Conservation (phyloP, 2,329 filamentous ascomycete species). For the Penicillium polonicum region DNA sequence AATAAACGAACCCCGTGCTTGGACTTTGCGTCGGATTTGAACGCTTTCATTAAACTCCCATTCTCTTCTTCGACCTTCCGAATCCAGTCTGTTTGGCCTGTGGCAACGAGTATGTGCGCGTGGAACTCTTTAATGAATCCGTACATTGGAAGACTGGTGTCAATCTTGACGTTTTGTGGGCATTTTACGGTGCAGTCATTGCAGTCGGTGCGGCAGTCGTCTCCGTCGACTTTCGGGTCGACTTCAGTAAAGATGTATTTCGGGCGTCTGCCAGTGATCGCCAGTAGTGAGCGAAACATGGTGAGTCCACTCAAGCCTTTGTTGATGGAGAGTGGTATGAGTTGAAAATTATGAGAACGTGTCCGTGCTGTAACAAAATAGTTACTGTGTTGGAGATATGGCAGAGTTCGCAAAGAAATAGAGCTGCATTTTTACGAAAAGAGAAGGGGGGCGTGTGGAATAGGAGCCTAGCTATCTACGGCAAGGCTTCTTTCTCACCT, state of each 20-base stretch:
- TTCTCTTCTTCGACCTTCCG: background rate
- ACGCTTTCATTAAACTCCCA: background rate
- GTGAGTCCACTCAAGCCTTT: background rate
- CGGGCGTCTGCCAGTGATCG: background rate
- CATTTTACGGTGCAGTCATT: background rate
- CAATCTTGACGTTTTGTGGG: background rate
- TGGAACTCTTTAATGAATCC: conserved; percentile 1
- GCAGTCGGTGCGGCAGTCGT: background rate
- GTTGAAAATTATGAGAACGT: background rate
- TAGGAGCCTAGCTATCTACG: background rate
- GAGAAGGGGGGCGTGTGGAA: background rate
- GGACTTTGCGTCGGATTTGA: background rate
- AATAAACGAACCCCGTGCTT: background rate
- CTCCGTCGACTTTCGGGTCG: background rate
- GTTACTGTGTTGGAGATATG: background rate
- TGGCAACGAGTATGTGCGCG: background rate
- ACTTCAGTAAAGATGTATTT: conserved; percentile 1
- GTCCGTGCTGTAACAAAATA: background rate
- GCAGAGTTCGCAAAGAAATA: background rate
- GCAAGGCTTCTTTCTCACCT: background rate
- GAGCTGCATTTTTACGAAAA: background rate
- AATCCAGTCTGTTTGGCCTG: background rate
- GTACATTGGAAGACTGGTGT: background rate
- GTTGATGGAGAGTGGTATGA: background rate
- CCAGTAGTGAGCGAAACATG: background rate